phyloP scores from a whole-genome alignment of 106 monocot species.

The Dioscorea zingiberensis region DNA sequence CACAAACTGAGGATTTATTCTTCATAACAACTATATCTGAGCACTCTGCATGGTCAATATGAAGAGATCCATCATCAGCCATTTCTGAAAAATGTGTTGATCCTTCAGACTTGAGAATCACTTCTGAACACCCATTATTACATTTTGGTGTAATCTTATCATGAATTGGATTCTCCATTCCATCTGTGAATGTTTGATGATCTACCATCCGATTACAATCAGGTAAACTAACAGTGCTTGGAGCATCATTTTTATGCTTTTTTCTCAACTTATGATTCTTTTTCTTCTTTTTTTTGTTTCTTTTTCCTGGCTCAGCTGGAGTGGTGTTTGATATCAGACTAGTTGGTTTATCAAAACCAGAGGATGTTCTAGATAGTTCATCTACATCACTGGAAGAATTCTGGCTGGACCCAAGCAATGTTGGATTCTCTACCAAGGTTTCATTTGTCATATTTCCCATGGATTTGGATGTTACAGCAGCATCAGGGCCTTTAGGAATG shows the following conservation, averaged over 20 bases:
- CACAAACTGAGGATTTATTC: not conserved
- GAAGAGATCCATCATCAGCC: not conserved
- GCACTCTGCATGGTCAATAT: not conserved
- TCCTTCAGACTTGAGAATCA: not conserved
- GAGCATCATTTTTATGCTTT: not conserved
- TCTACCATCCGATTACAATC: not conserved
- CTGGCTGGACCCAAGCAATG: not conserved
- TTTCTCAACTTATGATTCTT: constrained; percentile 20
- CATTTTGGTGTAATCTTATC: not conserved
- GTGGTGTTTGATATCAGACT: not conserved
- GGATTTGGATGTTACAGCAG: not conserved
- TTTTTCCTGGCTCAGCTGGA: not conserved
- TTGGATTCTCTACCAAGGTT: not conserved
- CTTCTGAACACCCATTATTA: not conserved
- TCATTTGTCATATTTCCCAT: constrained; percentile 1
- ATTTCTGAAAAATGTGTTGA: not conserved
- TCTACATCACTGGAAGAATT: constrained; percentile 2
- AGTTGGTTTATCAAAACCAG: constrained; percentile 3
- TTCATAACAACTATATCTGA: constrained; percentile 1
- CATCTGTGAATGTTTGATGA: not conserved
- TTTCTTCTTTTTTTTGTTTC: constrained; percentile 15
- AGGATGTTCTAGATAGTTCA: not conserved
- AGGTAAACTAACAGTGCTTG: not conserved
- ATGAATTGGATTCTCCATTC: constrained; percentile 4
- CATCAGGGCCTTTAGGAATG: constrained; percentile 3